Conservation (phyloP, 31 red algal genomes). For the Endocladia muricata region DNA sequence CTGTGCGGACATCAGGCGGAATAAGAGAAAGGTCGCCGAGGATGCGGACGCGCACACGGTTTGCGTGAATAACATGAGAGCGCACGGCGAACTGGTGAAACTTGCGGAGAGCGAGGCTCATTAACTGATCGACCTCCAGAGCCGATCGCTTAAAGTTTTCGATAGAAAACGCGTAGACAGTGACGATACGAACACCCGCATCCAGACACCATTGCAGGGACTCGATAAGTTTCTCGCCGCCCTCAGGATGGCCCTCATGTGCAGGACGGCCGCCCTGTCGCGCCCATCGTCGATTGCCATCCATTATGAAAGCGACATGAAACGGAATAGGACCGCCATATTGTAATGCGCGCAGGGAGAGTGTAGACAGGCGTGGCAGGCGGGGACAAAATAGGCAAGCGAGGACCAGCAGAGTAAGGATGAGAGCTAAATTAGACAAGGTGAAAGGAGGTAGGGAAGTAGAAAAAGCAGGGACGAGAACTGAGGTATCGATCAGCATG, state of each 20-base stretch:
- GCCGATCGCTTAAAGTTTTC: conserved; percentile 92
- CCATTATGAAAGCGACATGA: conserved; percentile 98
- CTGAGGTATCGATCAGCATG: too few species aligned
- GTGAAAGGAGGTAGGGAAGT: neutral
- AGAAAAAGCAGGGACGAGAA: neutral
- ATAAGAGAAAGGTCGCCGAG: conserved; percentile 66
- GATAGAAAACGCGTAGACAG: conserved; percentile 93
- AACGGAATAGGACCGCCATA: conserved; percentile 47
- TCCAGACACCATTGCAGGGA: conserved; percentile 89
- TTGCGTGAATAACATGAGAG: conserved; percentile 34
- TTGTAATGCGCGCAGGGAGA: conserved; percentile 38
- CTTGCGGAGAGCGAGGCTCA: conserved; percentile 29
- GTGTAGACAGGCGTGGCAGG: neutral
- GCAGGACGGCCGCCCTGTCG: conserved; percentile 26
- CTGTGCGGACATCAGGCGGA: conserved; percentile 27
- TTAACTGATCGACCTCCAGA: conserved; percentile 64
- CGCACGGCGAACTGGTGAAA: conserved; percentile 3
- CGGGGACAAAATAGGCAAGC: neutral
- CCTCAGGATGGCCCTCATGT: conserved; percentile 69
- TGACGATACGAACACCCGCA: conserved; percentile 68
- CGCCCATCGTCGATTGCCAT: conserved; percentile 98
- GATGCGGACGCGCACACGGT: conserved; percentile 60
- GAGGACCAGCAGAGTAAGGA: too few species aligned
- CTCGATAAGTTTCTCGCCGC: conserved; percentile 70
- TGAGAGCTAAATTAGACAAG: neutral